Percentiles rank a stretch among this genome's conserved stretches.
Conservation (phyloP, 2,329 filamentous ascomycete genomes). For the Huntiella decipiens region DNA sequence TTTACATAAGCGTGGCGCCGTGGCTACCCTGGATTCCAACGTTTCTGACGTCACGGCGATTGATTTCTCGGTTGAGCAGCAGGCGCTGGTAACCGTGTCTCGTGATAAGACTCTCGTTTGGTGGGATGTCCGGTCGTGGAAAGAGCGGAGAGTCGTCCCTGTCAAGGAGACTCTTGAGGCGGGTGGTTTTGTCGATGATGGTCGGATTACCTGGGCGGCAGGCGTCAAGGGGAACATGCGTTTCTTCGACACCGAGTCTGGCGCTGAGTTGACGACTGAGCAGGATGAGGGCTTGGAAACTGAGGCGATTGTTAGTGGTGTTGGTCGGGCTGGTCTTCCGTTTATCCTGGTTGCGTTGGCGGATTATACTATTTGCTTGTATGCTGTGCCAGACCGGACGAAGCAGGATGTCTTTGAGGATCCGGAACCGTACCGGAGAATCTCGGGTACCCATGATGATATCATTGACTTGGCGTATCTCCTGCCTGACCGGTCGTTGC, state of each 20-base stretch:
- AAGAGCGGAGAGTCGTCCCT: slow-evolving; percentile 58
- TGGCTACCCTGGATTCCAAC: slow-evolving; percentile 71
- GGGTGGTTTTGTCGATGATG: slow-evolving; percentile 57
- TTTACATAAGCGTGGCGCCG: slow-evolving; percentile 59
- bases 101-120: slow-evolving; percentile 87
- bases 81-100: slow-evolving; percentile 63
- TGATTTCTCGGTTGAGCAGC: slow-evolving; percentile 58
- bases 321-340: slow-evolving; percentile 45
- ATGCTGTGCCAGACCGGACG: slow-evolving; percentile 26
- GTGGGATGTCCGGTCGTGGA: slow-evolving; percentile 81
- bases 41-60: slow-evolving; percentile 84
- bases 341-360: slow-evolving; percentile 69
- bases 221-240: slow-evolving; percentile 69
- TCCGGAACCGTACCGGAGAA: slow-evolving; percentile 46
- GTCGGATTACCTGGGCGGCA: slow-evolving; percentile 59
- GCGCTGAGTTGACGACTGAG: slow-evolving; percentile 60
- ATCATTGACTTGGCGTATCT: slow-evolving; percentile 88
- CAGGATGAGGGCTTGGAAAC: slow-evolving; percentile 42
- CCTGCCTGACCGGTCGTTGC: slow-evolving; percentile 56
- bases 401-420: not conserved
- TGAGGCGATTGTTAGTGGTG: slow-evolving; percentile 51
- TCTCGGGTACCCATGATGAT: slow-evolving; percentile 93
- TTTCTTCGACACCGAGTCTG: slow-evolving; percentile 63
- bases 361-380: slow-evolving; percentile 72
- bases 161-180: slow-evolving; percentile 73